A percentile compares a stretch with the other conserved stretches of the same genome.
Conservation (phyloP, 2,329 filamentous ascomycete genomes). For the Ploettnerulaceae sp. region DNA sequence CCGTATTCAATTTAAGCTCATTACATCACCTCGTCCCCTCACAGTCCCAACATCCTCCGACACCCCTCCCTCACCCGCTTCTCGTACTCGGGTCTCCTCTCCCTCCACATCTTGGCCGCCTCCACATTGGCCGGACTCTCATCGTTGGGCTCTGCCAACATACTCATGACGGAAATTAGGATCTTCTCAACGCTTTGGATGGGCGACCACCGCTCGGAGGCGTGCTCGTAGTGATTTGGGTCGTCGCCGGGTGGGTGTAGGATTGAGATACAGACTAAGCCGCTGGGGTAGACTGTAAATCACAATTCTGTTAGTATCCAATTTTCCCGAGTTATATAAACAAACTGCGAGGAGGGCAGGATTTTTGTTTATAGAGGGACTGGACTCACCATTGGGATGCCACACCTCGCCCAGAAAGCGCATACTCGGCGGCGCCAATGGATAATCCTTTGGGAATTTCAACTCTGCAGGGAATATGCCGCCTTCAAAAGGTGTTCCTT, state of each 20-base stretch:
- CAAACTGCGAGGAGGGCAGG: background rate
- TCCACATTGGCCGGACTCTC: conserved; percentile 96
- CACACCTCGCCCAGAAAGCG: conserved; percentile 90
- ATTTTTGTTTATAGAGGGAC: background rate
- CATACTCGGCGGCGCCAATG: conserved; percentile 94
- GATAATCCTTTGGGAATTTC: conserved; percentile 93
- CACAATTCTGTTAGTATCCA: background rate
- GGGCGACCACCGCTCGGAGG: conserved; percentile 91
- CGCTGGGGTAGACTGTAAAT: conserved; percentile 75
- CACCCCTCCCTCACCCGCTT: conserved; percentile 79
- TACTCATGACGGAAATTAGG: conserved; percentile 93
- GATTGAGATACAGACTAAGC: conserved; percentile 96
- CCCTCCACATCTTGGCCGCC: conserved; percentile 93
- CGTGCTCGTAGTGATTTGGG: conserved; percentile 96
- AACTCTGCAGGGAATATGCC: conserved; percentile 94
- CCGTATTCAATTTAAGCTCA: no score
- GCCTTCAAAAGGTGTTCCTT: conserved; percentile 92
- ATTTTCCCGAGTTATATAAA: background rate
- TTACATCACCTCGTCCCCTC: conserved; percentile 2
- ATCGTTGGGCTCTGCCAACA: conserved; percentile 95
- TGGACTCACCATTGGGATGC: conserved; percentile 80
- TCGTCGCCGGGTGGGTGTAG: conserved; percentile 94
- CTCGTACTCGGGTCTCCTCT: conserved; percentile 79
- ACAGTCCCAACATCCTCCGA: conserved; percentile 71
- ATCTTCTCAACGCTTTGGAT: conserved; percentile 99